Evolutionary conservation across 2,329 filamentous ascomycete species (phyloP).

Genomic region (Aphanoascus verrucosus): DNA sequence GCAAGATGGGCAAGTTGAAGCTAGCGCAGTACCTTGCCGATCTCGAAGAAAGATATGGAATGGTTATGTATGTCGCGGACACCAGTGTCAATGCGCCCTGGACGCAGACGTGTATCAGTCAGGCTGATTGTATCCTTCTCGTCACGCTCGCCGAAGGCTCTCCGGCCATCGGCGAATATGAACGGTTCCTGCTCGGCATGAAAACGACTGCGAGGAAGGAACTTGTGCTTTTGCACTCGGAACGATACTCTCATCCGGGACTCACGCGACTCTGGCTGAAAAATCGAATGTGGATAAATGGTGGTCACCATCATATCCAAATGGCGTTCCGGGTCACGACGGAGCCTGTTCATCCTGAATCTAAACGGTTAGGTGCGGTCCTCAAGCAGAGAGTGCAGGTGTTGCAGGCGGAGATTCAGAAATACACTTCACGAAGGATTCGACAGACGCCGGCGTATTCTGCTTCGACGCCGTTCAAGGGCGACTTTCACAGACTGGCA

Average conservation of each 20-base stretch:
- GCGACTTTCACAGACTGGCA: slow-evolving; percentile 89
- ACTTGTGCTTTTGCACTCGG: slow-evolving; percentile 76
- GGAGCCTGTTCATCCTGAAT: slow-evolving; percentile 63
- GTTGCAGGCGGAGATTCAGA: slow-evolving; percentile 92
- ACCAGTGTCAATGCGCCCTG: slow-evolving; percentile 95
- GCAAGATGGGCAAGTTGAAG: slow-evolving; percentile 92
- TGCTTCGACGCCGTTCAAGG: slow-evolving; percentile 84
- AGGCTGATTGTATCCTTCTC: slow-evolving; percentile 90
- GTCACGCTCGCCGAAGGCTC: slow-evolving; percentile 86
- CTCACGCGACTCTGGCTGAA: slow-evolving; percentile 80
- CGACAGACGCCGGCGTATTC: slow-evolving; percentile 82
- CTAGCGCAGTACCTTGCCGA: slow-evolving; percentile 93
- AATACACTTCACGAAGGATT: slow-evolving; percentile 91
- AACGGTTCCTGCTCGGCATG: slow-evolving; percentile 89
- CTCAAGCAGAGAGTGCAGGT: slow-evolving; percentile 90
- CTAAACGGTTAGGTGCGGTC: slow-evolving; percentile 69
- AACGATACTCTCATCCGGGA: slow-evolving; percentile 76
- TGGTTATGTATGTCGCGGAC: slow-evolving; percentile 92
- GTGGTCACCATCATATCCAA: slow-evolving; percentile 92
- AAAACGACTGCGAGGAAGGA: slow-evolving; percentile 95
- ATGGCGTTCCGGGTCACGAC: slow-evolving; percentile 74
- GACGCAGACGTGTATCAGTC: slow-evolving; percentile 95
- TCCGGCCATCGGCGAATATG: slow-evolving; percentile 86
- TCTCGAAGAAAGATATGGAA: slow-evolving; percentile 89
- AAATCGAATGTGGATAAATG: slow-evolving; percentile 95